Conservation (phyloP, 257 asterid genomes). For the Henckelia pumila region DNA sequence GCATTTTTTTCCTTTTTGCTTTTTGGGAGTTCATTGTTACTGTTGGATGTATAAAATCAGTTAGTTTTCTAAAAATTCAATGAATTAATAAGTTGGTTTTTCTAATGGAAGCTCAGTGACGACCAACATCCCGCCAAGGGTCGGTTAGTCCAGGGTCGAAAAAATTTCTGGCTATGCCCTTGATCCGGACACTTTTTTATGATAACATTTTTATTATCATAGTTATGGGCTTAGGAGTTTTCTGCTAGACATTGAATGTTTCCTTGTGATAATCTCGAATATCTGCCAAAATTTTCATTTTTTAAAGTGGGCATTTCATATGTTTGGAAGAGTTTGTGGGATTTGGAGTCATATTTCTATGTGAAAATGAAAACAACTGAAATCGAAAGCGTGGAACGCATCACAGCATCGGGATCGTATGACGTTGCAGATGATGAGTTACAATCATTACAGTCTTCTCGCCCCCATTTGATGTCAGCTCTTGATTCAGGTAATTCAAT, state of each 20-base stretch:
- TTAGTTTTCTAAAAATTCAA: too few relatives aligned
- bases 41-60: too few relatives aligned
- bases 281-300: constrained; percentile 7
- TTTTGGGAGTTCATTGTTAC: too few relatives aligned
- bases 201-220: too few relatives aligned
- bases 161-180: too few relatives aligned
- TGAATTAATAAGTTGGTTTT: too few relatives aligned
- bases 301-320: constrained; percentile 14
- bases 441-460: constrained; percentile 39
- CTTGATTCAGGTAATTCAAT: constrained; percentile 25
- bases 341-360: constrained; percentile 17
- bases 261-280: background rate
- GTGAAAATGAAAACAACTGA: constrained; percentile 41
- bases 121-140: too few relatives aligned
- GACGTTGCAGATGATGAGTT: constrained; percentile 80
- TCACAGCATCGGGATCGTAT: constrained; percentile 53
- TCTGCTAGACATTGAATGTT: constrained; percentile 5
- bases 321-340: constrained; percentile 5
- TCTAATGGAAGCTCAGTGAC: too few relatives aligned
- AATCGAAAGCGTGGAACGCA: constrained; percentile 66
- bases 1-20: too few relatives aligned
- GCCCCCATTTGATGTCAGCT: constrained; percentile 15
- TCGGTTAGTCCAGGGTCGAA: too few relatives aligned
- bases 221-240: constrained; percentile 28
- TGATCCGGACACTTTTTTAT: too few relatives aligned